Base-by-base conservation (phyloP, 805 yeast species). In the Ogataea methanolica region DNA sequence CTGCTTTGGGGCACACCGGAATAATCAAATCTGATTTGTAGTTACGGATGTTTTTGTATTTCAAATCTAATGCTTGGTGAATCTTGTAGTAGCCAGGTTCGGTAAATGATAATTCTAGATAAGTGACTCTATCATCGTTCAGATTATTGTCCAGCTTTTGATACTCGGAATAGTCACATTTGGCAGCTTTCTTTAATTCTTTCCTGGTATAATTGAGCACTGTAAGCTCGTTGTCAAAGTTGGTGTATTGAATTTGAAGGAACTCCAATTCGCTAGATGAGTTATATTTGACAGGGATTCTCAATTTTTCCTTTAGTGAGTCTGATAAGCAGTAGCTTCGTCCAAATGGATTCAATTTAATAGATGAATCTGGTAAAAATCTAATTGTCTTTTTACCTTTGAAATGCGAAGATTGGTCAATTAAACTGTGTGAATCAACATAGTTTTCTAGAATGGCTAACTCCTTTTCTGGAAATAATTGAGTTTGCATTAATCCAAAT, bases 311-410 rank as follows among this genome's bases (percentile, higher is more conserved):
- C 59, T 43, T 62, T 58, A 50, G 59, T 8, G 48, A 46, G 14
- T 61, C 54, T 16, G 78, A 76, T 39, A 85, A 54, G 68, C 99
- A 94, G 50, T 76, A 77, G 5, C 79, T 72, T 29, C 78, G 80
- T 43, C 74, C 78, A 56, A 80, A 78, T 3, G 97, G 97, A 53
- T 91, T 89, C 56, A 94, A 68, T 58, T 75, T 72, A 5, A 95
- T 96, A 0, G 95, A 84, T 39, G 95, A 85, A 66, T 92, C 97
- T 0, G 99, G 98, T 34, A 94, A 70, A 51, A 87, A 86, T 59
- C 91, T 86, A 51, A 94, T 84, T 0, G 91, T 86, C 59, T 88
- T 87, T 39, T 81, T 82, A 39, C 99, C 99, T 58, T 80, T 85
- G 63, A 91, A 85, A 63, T 90, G 95, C 2, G 78, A 61, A 21